Base-by-base conservation (phyloP, 805 yeast genomes). In the Barnettozyma salicaria region DNA sequence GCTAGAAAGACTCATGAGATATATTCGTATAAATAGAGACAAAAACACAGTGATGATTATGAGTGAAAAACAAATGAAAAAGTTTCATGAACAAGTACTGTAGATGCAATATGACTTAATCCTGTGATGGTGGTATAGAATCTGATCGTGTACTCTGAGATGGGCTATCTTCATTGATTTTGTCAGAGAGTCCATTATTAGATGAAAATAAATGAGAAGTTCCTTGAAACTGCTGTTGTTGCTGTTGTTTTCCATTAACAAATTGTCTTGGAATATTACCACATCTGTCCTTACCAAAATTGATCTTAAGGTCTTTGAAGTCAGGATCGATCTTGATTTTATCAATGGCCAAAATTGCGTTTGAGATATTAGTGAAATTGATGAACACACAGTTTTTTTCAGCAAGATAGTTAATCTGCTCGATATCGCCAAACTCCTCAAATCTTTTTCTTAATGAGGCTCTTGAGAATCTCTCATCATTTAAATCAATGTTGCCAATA, bases 271-370 rank as follows among this genome's bases (percentile, higher is more conserved):
- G 96, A 42, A 87, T 78, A 55, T 89, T 87, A 21, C 97, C 97
- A 61, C 97, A 90, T 54, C 98, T 73, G 58, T 87, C 96, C 56
- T 88, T 88, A 35, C 97, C 97, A 57, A 84, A 89, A 57, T 88
- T 87, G 49, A 90, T 82, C 59, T 86, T 86, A 51, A 88, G 70
- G 41, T 72, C 70, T 47, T 72, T 70, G 60, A 81, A 84, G 47
- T 76, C 83, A 5, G 70, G 70, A 52, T 80, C 77, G 31, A 82
- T 79, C 59, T 89, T 88, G 55, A 90, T 82, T 60, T 87, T 96
- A 60, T 90, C 97, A 46, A 90, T 84, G 11, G 42, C 42, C 10
- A 39, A 19, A 50, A 88, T 83, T 6, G 97, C 96, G 55, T 80
- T 82, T 28, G 88, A 82, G 47, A 89, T 85, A 56, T 86, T 84